Conservation (phyloP, 2,329 filamentous ascomycete species). For the Chrysoporthe austroafricana region DNA sequence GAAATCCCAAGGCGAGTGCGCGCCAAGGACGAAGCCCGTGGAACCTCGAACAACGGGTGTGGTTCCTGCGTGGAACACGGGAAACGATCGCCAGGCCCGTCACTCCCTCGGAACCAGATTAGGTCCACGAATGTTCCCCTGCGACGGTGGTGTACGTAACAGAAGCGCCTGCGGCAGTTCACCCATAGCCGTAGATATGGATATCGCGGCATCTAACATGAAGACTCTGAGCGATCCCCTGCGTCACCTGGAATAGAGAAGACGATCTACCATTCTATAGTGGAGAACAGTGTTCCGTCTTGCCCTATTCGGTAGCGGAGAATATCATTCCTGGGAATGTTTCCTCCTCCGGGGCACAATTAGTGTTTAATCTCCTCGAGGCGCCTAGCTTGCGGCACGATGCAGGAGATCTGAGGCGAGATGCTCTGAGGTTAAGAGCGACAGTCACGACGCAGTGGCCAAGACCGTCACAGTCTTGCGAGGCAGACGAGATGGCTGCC, state of each 20-base stretch:
- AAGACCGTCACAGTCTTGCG: background rate
- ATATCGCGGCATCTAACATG: background rate
- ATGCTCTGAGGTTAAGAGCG: background rate
- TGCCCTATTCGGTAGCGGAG: background rate
- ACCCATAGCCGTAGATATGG: background rate
- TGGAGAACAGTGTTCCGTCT: slow-evolving; percentile 5
- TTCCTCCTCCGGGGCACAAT: background rate
- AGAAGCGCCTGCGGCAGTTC: background rate
- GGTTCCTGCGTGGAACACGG: background rate
- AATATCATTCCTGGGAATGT: background rate
- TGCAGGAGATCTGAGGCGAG: background rate
- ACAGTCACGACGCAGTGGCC: background rate
- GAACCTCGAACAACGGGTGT: too few relatives aligned
- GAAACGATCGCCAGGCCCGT: background rate
- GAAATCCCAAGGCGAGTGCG: background rate
- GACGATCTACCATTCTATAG: background rate
- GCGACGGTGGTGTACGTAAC: too few relatives aligned
- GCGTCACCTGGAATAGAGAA: background rate
- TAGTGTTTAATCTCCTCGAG: background rate
- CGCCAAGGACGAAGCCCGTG: background rate
- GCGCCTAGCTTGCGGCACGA: background rate
- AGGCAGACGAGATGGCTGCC: background rate
- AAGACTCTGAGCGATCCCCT: background rate
- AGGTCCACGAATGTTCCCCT: background rate
- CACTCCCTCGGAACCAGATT: background rate